phyloP scores from a whole-genome alignment of 768 basidiomycete species.

The Tulasnella sp. region DNA sequence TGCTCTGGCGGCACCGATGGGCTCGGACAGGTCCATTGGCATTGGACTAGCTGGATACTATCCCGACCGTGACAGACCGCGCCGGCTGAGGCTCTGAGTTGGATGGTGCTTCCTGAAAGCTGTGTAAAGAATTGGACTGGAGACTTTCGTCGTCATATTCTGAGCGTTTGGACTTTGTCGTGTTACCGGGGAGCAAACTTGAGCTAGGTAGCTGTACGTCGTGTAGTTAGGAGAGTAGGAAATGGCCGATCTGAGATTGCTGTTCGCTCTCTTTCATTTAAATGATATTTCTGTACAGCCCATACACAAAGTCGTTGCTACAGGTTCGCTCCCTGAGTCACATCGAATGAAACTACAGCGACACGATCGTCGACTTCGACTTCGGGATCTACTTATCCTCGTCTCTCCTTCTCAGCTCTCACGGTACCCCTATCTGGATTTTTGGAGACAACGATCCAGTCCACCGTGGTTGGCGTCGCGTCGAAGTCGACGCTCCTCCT shows the following conservation, averaged over 20 bases:
- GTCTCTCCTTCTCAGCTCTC: slow-evolving; percentile 23
- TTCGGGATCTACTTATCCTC: slow-evolving; percentile 48
- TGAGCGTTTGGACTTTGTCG: neutral
- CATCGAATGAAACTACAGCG: slow-evolving; percentile 39
- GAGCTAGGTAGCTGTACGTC: too few relatives aligned
- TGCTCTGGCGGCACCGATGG: slow-evolving; percentile 3
- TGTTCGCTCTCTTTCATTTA: too few relatives aligned
- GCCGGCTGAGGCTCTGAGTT: neutral
- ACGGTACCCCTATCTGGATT: slow-evolving; percentile 42
- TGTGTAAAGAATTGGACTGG: neutral
- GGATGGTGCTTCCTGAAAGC: neutral
- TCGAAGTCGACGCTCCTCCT: slow-evolving; percentile 36
- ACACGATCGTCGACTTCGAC: slow-evolving; percentile 55
- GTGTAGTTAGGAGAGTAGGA: too few relatives aligned
- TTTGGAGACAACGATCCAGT: slow-evolving; percentile 51
- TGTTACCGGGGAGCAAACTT: too few relatives aligned
- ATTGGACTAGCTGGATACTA: slow-evolving; percentile 14
- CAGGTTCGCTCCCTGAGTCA: too few relatives aligned
- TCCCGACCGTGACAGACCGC: neutral
- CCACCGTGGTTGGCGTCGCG: slow-evolving; percentile 51
- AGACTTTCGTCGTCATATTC: neutral
- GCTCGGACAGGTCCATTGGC: slow-evolving; percentile 6
- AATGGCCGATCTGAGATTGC: too few relatives aligned
- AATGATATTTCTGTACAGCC: too few relatives aligned
- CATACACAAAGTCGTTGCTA: too few relatives aligned